phyloP scores from a whole-genome alignment of 805 yeast genomes.

The Kodamaea leandrae region DNA sequence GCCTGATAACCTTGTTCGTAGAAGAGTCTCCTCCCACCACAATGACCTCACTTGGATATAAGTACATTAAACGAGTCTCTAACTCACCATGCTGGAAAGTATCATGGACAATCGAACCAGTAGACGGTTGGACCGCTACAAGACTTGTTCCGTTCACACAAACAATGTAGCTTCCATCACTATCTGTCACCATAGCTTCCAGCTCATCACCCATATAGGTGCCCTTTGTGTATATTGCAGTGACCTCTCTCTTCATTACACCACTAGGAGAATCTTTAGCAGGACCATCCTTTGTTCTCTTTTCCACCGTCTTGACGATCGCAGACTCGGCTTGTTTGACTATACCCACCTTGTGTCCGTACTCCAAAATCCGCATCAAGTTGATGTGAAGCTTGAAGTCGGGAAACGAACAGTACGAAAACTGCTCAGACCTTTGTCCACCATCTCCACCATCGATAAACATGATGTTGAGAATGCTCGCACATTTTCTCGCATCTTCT shows the following conservation, averaged over 20 bases:
- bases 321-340: conserved; percentile 84
- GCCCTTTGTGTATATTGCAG: conserved; percentile 75
- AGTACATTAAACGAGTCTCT: conserved; percentile 69
- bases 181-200: conserved; percentile 1
- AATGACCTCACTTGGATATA: conserved; percentile 76
- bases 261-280: conserved; percentile 20
- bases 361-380: conserved; percentile 64
- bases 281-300: conserved; percentile 12
- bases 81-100: conserved; percentile 61
- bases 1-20: conserved; percentile 10
- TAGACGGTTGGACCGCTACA: conserved; percentile 64
- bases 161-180: conserved; percentile 41
- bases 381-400: conserved; percentile 72
- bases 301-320: conserved; percentile 61
- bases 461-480: conserved; percentile 66
- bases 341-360: conserved; percentile 80
- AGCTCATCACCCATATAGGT: conserved; percentile 70
- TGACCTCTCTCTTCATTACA: conserved; percentile 65
- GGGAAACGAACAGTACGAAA: conserved; percentile 87
- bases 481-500: conserved; percentile 72
- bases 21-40: conserved; percentile 23
- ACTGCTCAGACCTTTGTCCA: conserved; percentile 48
- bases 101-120: conserved; percentile 78
- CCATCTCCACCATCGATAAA: conserved; percentile 68
- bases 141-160: conserved; percentile 40